phyloP scores from a whole-genome alignment of 2,329 filamentous ascomycete species.

The Dactylonectria macrodidyma region DNA sequence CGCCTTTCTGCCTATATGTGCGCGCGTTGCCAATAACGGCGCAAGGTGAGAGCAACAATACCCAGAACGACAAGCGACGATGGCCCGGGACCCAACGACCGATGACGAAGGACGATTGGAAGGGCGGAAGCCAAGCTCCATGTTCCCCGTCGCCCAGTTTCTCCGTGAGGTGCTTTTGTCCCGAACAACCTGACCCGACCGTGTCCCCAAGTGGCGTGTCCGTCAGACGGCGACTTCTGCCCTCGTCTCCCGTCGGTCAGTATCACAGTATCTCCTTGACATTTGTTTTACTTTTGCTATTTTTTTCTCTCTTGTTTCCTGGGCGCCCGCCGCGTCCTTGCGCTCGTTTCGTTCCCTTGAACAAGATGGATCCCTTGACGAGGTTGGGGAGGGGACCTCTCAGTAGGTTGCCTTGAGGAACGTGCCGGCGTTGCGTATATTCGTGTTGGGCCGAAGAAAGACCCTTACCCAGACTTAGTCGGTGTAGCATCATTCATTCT shows the following conservation, averaged over 20 bases:
- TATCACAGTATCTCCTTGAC: neutral
- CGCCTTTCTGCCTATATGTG: too few species aligned
- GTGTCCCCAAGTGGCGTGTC: slow-evolving; percentile 42
- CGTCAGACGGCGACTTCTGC: slow-evolving; percentile 20
- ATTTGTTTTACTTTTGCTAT: neutral
- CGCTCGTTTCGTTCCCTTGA: slow-evolving; percentile 9
- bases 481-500: neutral
- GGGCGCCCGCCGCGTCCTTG: slow-evolving; percentile 5
- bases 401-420: slow-evolving; percentile 18
- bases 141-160: slow-evolving; percentile 29
- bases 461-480: neutral
- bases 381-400: neutral
- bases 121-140: slow-evolving; percentile 23
- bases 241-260: slow-evolving; percentile 1
- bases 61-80: neutral
- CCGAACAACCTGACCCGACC: slow-evolving; percentile 40
- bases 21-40: neutral
- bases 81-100: neutral
- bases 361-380: neutral
- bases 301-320: neutral
- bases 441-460: slow-evolving; percentile 19
- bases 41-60: neutral
- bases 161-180: slow-evolving; percentile 44
- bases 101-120: slow-evolving; percentile 25
- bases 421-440: slow-evolving; percentile 14